phyloP scores from a whole-genome alignment of 169 alveolate species.

The Eimeria praecox region DNA sequence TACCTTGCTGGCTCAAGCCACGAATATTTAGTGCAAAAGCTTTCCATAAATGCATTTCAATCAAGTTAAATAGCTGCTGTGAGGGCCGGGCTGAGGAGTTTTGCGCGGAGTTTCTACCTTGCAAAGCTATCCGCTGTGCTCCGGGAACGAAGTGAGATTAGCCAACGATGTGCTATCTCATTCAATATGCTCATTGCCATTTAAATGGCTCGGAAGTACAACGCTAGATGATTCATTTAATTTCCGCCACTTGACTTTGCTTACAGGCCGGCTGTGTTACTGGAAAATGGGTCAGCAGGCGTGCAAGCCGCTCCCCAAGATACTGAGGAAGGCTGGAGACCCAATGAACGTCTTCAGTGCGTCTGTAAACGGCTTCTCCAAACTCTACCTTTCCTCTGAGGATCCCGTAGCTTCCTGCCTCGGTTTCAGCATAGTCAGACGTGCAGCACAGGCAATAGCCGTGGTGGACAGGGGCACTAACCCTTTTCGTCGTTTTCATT shows the following conservation, averaged over 20 bases:
- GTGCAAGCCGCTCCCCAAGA: conserved; percentile 39
- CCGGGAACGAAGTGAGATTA: neutral
- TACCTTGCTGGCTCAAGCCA: neutral
- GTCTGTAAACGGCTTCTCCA: neutral
- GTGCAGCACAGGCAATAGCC: neutral
- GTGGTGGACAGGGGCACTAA: neutral
- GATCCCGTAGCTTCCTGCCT: neutral
- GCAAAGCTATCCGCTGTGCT: neutral
- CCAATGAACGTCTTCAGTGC: conserved; percentile 62
- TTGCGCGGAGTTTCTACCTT: neutral
- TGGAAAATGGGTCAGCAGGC: conserved; percentile 59
- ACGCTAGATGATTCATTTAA: neutral
- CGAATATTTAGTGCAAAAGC: neutral
- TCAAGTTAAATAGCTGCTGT: neutral
- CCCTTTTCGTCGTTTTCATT: neutral
- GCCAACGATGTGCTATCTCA: neutral
- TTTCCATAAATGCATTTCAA: neutral
- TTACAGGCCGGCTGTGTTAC: neutral
- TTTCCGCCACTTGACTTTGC: neutral
- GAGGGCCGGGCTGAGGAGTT: neutral
- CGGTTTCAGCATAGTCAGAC: neutral
- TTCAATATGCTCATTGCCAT: neutral
- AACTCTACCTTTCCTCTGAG: neutral
- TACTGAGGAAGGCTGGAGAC: conserved; percentile 57
- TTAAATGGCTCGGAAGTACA: neutral